phyloP scores from a whole-genome alignment of 2,329 filamentous ascomycete genomes.

The Metarhizium brunneum region DNA sequence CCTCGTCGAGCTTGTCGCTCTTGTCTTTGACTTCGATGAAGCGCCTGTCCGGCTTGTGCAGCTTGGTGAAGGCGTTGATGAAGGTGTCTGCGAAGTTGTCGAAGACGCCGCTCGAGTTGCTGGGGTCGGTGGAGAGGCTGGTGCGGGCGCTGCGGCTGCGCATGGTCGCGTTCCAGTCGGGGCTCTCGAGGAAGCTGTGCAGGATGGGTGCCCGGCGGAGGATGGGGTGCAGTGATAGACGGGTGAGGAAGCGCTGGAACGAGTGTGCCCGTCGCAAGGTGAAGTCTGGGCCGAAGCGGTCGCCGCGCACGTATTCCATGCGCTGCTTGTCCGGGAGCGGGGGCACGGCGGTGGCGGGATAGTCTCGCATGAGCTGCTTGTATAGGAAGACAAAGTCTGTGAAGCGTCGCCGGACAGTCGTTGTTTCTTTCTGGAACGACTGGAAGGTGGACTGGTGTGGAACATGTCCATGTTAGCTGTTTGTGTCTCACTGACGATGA shows the following conservation, averaged over 20 bases:
- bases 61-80: conserved; percentile 93
- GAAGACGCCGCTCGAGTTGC: conserved; percentile 62
- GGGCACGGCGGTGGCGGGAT: conserved; percentile 83
- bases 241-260: conserved; percentile 80
- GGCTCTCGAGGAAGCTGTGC: conserved; percentile 82
- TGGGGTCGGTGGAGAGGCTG: conserved; percentile 38
- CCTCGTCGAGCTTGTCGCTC: conserved; percentile 88
- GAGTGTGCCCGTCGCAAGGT: conserved; percentile 82
- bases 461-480: background rate
- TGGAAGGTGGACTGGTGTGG: conserved; percentile 73
- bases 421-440: conserved; percentile 76
- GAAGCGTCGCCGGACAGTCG: conserved; percentile 79
- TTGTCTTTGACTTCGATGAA: conserved; percentile 92
- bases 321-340: conserved; percentile 97
- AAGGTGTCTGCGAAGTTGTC: conserved; percentile 94
- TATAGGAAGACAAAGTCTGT: conserved; percentile 97
- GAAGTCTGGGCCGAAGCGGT: conserved; percentile 91
- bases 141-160: conserved; percentile 61
- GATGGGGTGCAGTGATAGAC: conserved; percentile 79
- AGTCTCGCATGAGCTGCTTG: conserved; percentile 80
- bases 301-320: conserved; percentile 96
- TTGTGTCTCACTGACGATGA: background rate
- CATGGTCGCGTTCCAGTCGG: conserved; percentile 97
- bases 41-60: conserved; percentile 87
- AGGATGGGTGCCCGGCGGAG: conserved; percentile 76